These are phyloP conservation scores for Beta macrorhiza DNA, from an alignment of 179 eudicot genomes.

Conservation along the genomic window DNA sequence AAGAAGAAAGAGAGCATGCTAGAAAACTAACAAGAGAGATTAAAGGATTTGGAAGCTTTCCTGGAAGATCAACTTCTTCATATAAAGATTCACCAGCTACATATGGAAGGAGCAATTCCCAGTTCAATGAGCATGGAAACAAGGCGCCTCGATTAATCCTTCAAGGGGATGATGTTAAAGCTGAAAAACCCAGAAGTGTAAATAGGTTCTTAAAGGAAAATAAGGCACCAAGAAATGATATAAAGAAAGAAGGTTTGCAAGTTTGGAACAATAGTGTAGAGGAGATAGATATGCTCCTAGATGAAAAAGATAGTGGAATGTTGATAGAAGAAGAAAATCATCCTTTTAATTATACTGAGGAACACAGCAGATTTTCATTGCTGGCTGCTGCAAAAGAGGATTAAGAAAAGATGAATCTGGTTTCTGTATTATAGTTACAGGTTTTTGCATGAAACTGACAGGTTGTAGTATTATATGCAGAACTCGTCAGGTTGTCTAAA, in stretches of 20 bases:
- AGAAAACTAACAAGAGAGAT: conserved; percentile 79
- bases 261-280: conserved; percentile 31
- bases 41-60: conserved; percentile 90
- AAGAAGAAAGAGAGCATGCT: conserved; percentile 74
- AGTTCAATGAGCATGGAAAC: conserved; percentile 54
- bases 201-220: conserved; percentile 47
- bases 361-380: conserved; percentile 39
- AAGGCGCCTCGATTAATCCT: conserved; percentile 6
- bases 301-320: conserved; percentile 16
- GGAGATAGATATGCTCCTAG: conserved; percentile 43
- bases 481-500: neutral
- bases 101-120: conserved; percentile 61
- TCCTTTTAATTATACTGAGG: conserved; percentile 50
- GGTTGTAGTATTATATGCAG: neutral
- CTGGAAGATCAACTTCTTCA: conserved; percentile 30
- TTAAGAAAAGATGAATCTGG: neutral
- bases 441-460: neutral
- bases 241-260: conserved; percentile 20
- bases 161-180: conserved; percentile 8
- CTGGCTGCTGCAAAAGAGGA: conserved; percentile 39
- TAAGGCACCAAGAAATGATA: conserved; percentile 38
- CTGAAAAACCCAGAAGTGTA: conserved; percentile 23
- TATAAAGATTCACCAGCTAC: conserved; percentile 28
- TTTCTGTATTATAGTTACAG: neutral
- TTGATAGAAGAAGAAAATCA: conserved; percentile 45